Base-by-base conservation (phyloP, 148 eudicot species). In the Linanthus parryae region DNA sequence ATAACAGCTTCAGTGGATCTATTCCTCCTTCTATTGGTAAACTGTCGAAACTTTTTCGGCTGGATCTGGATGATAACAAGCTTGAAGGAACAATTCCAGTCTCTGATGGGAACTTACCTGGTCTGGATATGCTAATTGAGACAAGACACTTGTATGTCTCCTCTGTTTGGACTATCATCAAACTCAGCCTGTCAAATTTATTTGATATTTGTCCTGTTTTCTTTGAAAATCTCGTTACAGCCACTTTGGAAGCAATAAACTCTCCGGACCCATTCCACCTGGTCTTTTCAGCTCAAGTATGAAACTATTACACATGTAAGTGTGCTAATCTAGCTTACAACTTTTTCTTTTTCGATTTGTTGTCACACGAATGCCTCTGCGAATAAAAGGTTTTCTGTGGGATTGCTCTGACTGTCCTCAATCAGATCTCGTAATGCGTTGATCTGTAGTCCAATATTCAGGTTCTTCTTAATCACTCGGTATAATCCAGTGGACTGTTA, bases 71-170 rank as follows among this genome's bases (percentile, higher is more conserved):
- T 37, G 70, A 77, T 41, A 92, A 92, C 70, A 43, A 67, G 68
- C 84, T 92, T 51, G 70, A 29, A 52, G 98, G 96, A 37, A 72
- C 51, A 28, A 77, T 91, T 57, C 98, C 98, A n/a, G 83, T 87
- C 47, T 83, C 97, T 33, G 41, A 6, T 37, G 76, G 56, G 37
- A 71, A 64, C 24, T 16, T 61, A 27, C 70, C 66, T 47, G 98
- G 98, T 57, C 74, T 91, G 23, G 96, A 91, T 55, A 63, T 52
- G 71, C 76, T 91, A 26, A 53, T 66, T 52, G 34, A 63, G 7
- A 70, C 94, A 1, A 77, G 51, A 64, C 98, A 91, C 73, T 79
- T 91, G 98, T 91, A 83, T 40, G 95, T 65, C 46, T 44, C 37
- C 25, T 28, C 20, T 40, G 21, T 22, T 50, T 9, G 14, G 16